These are phyloP conservation scores for Globomyces pollinis-pini DNA, from an alignment of 192 early-diverging fungal species.

Conservation along the genomic window DNA sequence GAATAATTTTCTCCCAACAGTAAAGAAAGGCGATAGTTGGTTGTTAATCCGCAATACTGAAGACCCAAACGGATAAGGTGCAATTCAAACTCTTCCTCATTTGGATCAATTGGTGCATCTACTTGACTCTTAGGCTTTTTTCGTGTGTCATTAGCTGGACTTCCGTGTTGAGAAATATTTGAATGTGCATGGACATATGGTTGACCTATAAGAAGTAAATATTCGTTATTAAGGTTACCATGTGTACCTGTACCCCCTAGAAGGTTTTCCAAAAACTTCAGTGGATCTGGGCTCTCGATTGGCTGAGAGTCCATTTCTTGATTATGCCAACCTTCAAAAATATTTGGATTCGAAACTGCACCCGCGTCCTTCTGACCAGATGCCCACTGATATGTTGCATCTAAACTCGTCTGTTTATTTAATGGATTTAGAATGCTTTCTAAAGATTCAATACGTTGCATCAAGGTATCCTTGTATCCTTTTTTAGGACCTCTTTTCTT, in stretches of 20 bases:
- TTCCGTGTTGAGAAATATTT: background rate
- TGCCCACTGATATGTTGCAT: slow-evolving; percentile 7
- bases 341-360: background rate
- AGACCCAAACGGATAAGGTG: background rate
- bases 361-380: background rate
- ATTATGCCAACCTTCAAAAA: background rate
- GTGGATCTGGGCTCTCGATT: too few relatives aligned
- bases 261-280: background rate
- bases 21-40: slow-evolving; percentile 1
- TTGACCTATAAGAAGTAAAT: too few relatives aligned
- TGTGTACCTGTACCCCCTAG: background rate
- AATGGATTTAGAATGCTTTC: slow-evolving; percentile 2
- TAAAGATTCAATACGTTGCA: slow-evolving; percentile 5
- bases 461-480: slow-evolving; percentile 8
- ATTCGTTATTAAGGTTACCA: background rate
- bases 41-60: background rate
- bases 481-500: slow-evolving; percentile 17
- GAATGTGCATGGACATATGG: background rate
- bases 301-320: background rate
- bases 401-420: background rate
- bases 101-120: background rate
- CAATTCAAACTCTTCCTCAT: slow-evolving; percentile 8
- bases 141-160: too few relatives aligned
- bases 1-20: slow-evolving; percentile 8
- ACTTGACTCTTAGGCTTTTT: background rate